Conservation (phyloP, 2,329 filamentous ascomycete genomes). For the Thielaviopsis ethacetica region DNA sequence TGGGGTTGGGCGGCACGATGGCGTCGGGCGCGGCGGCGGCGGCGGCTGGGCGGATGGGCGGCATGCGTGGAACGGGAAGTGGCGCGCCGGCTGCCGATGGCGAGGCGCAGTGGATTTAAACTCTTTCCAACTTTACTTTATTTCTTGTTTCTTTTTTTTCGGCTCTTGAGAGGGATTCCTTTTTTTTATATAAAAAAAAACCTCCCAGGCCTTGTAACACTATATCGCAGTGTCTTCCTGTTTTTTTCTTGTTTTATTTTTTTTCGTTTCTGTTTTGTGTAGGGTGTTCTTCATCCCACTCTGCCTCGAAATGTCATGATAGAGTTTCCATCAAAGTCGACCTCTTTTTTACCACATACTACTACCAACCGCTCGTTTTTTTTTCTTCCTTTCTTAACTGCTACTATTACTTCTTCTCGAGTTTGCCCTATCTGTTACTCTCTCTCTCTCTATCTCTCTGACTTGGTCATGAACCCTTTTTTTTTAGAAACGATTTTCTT, state of each 20-base stretch:
- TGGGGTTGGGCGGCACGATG: slow-evolving; percentile 1
- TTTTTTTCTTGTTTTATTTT: slow-evolving; percentile 3
- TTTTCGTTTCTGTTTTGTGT: slow-evolving; percentile 13
- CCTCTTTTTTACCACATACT: not conserved
- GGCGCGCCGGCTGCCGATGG: slow-evolving; percentile 12
- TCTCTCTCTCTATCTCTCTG: too few relatives aligned
- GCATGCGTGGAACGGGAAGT: not conserved
- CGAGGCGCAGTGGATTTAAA: slow-evolving; percentile 26
- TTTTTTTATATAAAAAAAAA: too few relatives aligned
- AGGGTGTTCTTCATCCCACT: not conserved
- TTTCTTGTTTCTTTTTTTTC: slow-evolving; percentile 1
- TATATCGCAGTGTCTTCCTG: slow-evolving; percentile 11
- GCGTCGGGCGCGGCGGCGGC: too few relatives aligned
- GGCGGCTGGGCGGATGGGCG: slow-evolving; percentile 1
- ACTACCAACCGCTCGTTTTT: slow-evolving; percentile 7
- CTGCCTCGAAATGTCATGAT: too few relatives aligned
- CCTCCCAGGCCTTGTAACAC: slow-evolving; percentile 11
- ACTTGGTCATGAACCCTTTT: too few relatives aligned
- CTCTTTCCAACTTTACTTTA: slow-evolving; percentile 6
- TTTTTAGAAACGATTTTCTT: too few relatives aligned
- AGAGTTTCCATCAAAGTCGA: too few relatives aligned
- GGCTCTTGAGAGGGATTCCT: slow-evolving; percentile 1
- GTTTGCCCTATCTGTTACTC: too few relatives aligned
- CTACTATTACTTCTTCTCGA: too few relatives aligned
- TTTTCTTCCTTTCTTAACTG: not conserved